Base-by-base conservation (phyloP, 2,329 filamentous ascomycete species). In the Fusarium luffae region DNA sequence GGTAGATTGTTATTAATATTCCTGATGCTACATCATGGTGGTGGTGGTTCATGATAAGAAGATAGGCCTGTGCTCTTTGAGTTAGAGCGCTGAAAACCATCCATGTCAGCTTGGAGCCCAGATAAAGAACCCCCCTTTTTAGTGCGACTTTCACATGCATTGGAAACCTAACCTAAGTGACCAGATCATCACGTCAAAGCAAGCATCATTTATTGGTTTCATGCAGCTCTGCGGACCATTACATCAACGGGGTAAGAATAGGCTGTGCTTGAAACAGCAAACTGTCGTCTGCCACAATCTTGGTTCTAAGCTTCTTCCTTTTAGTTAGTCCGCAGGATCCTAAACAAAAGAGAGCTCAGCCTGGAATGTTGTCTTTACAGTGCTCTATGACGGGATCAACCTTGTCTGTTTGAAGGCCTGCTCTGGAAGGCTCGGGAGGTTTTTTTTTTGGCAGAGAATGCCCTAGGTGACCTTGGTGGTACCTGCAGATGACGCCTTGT, bases 111-210 rank as follows among this genome's bases (percentile, higher is more conserved):
- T 61, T 51, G 57, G 23, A n/a, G 19, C 21, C 48, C 32, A 66
- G 61, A 60, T 66, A 62, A 59, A 52, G 62, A 58, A 42, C 68
- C 70, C 69, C 72, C 65, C 59, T 68, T 73, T 72, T 75, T 75
- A 75, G 73, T 70, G 70, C 68, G 60, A 72, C 59, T 75, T 71
- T 75, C 73, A 75, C 73, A 75, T 75, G 73, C 68, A 71, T 70
- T 69, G 63, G 69, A 74, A 74, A 30, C 28, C 28, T 30, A 30
- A 30, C 28, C 28, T 30, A 14, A 73, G 66, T 74, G 72, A 74
- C 72, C 72, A 74, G 70, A 74, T 73, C 60, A 74, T 74, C 72
- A 73, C 62, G 68, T 71, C 72, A 70, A 74, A 66, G 63, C 72
- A 74, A 68, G 63, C 72, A 74, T 70, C 68, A 74, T 70, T 62